These are phyloP conservation scores for Fagus sylvatica DNA, from an alignment of 306 rosid genomes.

Conservation along the genomic window DNA sequence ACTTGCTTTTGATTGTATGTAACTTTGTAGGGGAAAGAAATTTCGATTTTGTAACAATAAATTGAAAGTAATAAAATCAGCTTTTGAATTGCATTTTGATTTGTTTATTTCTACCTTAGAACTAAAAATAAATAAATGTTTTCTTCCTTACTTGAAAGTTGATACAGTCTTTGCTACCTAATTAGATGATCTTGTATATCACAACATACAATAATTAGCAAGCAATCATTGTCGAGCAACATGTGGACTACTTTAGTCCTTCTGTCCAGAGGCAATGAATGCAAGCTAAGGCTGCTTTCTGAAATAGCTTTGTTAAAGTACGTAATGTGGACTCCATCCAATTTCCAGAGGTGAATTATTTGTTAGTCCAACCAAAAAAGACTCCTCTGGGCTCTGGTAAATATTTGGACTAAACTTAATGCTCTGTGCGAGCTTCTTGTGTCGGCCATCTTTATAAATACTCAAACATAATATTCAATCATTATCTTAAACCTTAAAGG, in stretches of 20 bases:
- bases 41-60: constrained; percentile 28
- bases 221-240: neutral
- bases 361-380: too few relatives aligned
- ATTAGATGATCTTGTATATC: neutral
- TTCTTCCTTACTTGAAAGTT: neutral
- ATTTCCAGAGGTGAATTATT: too few relatives aligned
- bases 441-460: neutral
- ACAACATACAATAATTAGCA: neutral
- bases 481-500: neutral
- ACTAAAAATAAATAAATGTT: neutral
- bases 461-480: neutral
- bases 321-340: too few relatives aligned
- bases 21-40: constrained; percentile 19
- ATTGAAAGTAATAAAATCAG: constrained; percentile 23
- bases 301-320: too few relatives aligned
- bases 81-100: neutral
- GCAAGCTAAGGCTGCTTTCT: too few relatives aligned
- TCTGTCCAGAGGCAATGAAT: neutral
- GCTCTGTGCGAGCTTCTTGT: neutral
- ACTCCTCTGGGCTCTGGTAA: too few relatives aligned
- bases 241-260: neutral
- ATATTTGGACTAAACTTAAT: neutral
- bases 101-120: neutral
- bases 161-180: neutral
- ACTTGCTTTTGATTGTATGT: constrained; percentile 20